Base-by-base conservation (phyloP, 1,284 basidiomycete genomes). In the Inonotus obliquus region DNA sequence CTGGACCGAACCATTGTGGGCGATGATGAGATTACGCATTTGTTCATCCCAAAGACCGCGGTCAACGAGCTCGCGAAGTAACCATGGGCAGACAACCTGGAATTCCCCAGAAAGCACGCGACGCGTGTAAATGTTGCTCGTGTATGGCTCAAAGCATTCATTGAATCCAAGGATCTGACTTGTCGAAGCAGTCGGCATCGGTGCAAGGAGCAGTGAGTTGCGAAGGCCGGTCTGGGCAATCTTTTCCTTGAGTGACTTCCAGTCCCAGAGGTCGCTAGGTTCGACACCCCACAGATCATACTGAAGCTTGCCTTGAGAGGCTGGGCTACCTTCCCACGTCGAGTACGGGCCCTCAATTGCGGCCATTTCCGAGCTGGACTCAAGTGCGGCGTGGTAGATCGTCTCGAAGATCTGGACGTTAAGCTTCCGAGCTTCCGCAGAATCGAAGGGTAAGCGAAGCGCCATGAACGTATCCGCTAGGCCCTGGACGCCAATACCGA, bases 21-120 rank as follows among this genome's bases (percentile, higher is more conserved):
- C 97, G 68, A 99, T 99, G 76, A 99, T 94, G 81, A 92, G 90
- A 79, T 98, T 97, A 85, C 98, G 98, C 96, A 99, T 99, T 71
- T 92, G 86, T 71, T 99, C 96, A 72, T 98, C 86, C 97, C 97
- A 99, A 14, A 99, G 84, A 51, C 90, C 90, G 62, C 90, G 91
- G 71, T 97, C 94, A 69, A 99, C 96, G 61, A 99, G 89, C 71
- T 99, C 97, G 63, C 94, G 89, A 17, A 99, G 84, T 57, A 99
- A 83, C 97, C 97, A 99, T 0, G 96, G 97, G 79, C 95, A 97
- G 65, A 98, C 96, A 65, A 99, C 87, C 76, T 98, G 96, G 91
- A 99, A 99, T 80, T 99, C 97, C 61, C 97, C 97, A 44, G 97
- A 96, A 49, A 99, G 87, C n/a, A 99, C 96, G 72, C 97, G 94